Conservation (phyloP, 1,139 yeast species). For the Taphrina betulina region DNA sequence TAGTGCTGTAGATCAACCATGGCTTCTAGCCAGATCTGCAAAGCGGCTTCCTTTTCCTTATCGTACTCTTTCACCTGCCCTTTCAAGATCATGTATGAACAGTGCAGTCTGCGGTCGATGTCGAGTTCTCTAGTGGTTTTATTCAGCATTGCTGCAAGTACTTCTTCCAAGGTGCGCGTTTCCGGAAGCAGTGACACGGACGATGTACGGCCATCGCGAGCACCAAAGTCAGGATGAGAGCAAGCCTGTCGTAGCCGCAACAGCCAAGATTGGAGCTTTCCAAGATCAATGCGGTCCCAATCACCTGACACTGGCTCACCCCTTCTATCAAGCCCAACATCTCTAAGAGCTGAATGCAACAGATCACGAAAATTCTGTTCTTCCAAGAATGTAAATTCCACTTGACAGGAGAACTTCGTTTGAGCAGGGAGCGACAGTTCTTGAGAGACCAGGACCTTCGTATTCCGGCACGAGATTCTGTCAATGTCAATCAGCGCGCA, state of each 20-base stretch:
- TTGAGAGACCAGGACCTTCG: slow-evolving; percentile 74
- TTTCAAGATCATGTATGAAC: slow-evolving; percentile 51
- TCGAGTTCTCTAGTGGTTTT: slow-evolving; percentile 54
- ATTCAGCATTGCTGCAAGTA: slow-evolving; percentile 62
- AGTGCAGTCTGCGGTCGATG: slow-evolving; percentile 53
- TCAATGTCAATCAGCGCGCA: slow-evolving; percentile 53
- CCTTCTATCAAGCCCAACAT: slow-evolving; percentile 58
- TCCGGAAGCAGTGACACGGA: too few relatives aligned
- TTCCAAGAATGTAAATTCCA: slow-evolving; percentile 78
- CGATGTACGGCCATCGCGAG: slow-evolving; percentile 43
- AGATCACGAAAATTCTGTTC: slow-evolving; percentile 73
- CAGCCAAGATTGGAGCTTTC: slow-evolving; percentile 54
- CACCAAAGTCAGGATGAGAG: slow-evolving; percentile 75
- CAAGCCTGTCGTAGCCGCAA: slow-evolving; percentile 62
- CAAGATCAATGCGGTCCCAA: slow-evolving; percentile 36
- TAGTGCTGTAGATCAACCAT: too few relatives aligned
- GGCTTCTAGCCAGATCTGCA: slow-evolving; percentile 49
- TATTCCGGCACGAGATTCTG: slow-evolving; percentile 68
- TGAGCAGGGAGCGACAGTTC: slow-evolving; percentile 81
- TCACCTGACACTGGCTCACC: slow-evolving; percentile 52
- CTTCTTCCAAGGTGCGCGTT: slow-evolving; percentile 62
- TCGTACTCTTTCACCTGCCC: slow-evolving; percentile 65
- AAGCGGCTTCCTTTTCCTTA: slow-evolving; percentile 54
- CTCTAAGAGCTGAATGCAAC: slow-evolving; percentile 60
- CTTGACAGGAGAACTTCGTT: slow-evolving; percentile 60